phyloP scores from a whole-genome alignment of 352 stramenopile species.

The Phytophthora sp. region DNA sequence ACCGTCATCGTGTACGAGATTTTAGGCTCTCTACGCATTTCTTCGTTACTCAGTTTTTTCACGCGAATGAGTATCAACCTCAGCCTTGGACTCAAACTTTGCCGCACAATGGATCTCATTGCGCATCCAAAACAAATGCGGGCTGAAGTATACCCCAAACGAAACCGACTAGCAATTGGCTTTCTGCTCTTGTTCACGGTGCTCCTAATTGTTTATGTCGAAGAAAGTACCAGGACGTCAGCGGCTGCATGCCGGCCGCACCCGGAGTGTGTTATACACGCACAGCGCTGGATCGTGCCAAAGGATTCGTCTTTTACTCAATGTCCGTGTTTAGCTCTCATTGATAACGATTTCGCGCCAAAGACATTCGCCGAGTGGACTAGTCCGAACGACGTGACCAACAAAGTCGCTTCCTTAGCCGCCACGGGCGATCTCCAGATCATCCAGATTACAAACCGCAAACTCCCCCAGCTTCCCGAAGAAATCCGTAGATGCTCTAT shows the following conservation, averaged over 20 bases:
- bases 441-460: conserved; percentile 32
- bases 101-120: not conserved
- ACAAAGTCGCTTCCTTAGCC: conserved; percentile 22
- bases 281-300: conserved; percentile 18
- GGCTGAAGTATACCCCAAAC: conserved; percentile 8
- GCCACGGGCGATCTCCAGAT: conserved; percentile 21
- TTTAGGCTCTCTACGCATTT: conserved; percentile 34
- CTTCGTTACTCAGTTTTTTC: conserved; percentile 27
- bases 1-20: conserved; percentile 16
- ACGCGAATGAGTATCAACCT: conserved; percentile 30
- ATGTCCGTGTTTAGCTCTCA: conserved; percentile 48
- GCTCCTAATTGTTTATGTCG: conserved; percentile 7
- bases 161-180: not conserved
- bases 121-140: not conserved
- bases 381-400: conserved; percentile 18
- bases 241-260: not conserved
- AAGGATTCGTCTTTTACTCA: conserved; percentile 10
- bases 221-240: conserved; percentile 20
- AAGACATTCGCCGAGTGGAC: conserved; percentile 33
- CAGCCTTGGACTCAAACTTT: conserved; percentile 14
- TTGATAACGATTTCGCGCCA: conserved; percentile 24
- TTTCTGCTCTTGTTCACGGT: conserved; percentile 10
- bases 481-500: conserved; percentile 24
- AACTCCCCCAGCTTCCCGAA: conserved; percentile 23
- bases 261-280: conserved; percentile 26